Percentiles rank a stretch among this genome's conserved stretches.
These are phyloP conservation scores for Viola odorata DNA, from an alignment of 345 rosid genomes.

Conservation along the genomic window DNA sequence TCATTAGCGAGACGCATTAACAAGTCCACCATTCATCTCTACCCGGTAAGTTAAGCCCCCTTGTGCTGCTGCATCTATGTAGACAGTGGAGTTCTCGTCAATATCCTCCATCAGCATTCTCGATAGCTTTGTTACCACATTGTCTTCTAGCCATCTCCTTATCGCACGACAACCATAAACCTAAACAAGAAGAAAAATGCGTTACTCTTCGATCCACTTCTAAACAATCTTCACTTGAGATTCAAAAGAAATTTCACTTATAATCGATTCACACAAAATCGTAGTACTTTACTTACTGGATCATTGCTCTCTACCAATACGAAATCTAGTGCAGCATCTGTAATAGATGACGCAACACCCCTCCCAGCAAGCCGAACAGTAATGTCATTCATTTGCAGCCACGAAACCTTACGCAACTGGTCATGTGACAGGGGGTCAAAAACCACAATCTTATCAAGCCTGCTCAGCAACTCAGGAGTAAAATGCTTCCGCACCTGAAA, in stretches of 20 bases:
- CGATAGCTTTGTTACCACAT: slow-evolving; percentile 81
- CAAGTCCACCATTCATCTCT: slow-evolving; percentile 75
- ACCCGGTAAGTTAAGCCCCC: slow-evolving; percentile 51
- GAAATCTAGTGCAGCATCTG: slow-evolving; percentile 70
- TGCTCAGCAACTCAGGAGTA: slow-evolving; percentile 75
- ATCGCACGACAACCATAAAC: slow-evolving; percentile 90
- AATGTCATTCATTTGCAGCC: slow-evolving; percentile 81
- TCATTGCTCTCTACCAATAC: slow-evolving; percentile 71
- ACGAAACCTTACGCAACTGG: slow-evolving; percentile 71
- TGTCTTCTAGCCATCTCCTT: slow-evolving; percentile 92
- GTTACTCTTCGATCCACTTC: too few species aligned
- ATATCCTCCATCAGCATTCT: slow-evolving; percentile 84
- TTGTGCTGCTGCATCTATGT: slow-evolving; percentile 47
- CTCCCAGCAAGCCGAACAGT: slow-evolving; percentile 76
- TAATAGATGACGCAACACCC: slow-evolving; percentile 80
- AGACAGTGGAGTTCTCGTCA: slow-evolving; percentile 77
- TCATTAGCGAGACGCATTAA: slow-evolving; percentile 46
- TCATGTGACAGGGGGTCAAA: slow-evolving; percentile 92
- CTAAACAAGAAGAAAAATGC: slow-evolving; percentile 19
- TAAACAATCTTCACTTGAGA: background rate
- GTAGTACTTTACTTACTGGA: slow-evolving; percentile 51
- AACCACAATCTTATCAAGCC: slow-evolving; percentile 86
- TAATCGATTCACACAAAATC: background rate
- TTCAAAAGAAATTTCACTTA: too few species aligned
- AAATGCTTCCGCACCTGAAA: slow-evolving; percentile 69